Percentiles rank a stretch among this genome's conserved stretches.
Conservation (phyloP, 148 eudicot species). For the Rhododendron williamsianum region DNA sequence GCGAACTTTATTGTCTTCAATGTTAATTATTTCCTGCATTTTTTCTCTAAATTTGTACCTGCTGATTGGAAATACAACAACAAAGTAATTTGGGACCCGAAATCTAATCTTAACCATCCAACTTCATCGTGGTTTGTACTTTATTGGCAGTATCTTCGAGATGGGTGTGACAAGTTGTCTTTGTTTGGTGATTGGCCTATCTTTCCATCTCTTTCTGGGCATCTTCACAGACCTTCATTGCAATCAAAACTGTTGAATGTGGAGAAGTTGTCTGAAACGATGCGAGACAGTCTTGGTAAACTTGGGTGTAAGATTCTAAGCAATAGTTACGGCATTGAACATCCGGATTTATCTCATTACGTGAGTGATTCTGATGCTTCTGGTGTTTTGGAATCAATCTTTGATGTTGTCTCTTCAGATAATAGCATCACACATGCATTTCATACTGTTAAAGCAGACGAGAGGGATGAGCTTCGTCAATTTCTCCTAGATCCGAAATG, state of each 20-base stretch:
- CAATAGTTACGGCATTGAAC: constrained; percentile 56
- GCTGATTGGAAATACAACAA: constrained; percentile 72
- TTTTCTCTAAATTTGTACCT: constrained; percentile 70
- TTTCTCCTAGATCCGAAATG: constrained; percentile 85
- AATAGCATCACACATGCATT: constrained; percentile 37
- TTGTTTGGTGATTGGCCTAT: constrained; percentile 93
- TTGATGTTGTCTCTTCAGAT: constrained; percentile 53
- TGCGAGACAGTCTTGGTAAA: constrained; percentile 61
- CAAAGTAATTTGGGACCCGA: constrained; percentile 64
- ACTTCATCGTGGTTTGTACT: constrained; percentile 64
- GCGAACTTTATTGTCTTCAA: constrained; percentile 62
- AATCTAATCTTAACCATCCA: constrained; percentile 44
- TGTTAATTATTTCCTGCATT: constrained; percentile 48
- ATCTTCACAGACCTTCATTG: constrained; percentile 63
- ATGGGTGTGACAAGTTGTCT: constrained; percentile 53
- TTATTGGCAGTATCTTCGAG: constrained; percentile 76
- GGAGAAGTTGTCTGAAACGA: constrained; percentile 52
- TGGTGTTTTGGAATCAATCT: constrained; percentile 66
- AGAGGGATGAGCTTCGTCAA: constrained; percentile 78
- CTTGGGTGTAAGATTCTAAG: constrained; percentile 80
- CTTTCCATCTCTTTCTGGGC: constrained; percentile 75
- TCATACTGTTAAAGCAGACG: constrained; percentile 48
- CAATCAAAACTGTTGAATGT: constrained; percentile 62
- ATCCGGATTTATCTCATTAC: constrained; percentile 59
- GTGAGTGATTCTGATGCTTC: constrained; percentile 64